These are phyloP conservation scores for Sporothrix dimorphospora DNA, from an alignment of 2,329 filamentous ascomycete genomes.

Conservation along the genomic window DNA sequence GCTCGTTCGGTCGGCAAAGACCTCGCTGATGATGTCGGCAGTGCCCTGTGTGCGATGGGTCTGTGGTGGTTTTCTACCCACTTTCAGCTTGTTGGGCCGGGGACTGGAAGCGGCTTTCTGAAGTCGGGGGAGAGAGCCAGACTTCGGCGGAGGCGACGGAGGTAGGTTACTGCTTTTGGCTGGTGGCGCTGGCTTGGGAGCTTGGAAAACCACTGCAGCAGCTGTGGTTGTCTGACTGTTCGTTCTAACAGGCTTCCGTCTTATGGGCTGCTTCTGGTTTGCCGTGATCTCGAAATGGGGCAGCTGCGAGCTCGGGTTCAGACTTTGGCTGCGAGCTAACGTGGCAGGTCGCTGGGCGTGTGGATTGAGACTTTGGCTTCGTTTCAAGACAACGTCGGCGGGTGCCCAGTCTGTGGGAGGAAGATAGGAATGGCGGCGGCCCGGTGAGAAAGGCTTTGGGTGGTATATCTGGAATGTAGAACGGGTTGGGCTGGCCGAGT, in stretches of 20 bases:
- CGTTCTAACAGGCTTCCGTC: constrained; percentile 10
- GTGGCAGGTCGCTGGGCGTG: constrained; percentile 1
- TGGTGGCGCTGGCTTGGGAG: neutral
- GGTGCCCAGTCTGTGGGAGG: constrained; percentile 32
- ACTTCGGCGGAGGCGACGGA: neutral
- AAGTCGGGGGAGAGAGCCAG: neutral
- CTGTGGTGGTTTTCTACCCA: constrained; percentile 33
- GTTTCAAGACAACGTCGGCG: constrained; percentile 32
- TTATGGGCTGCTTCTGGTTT: neutral
- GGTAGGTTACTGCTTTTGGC: neutral
- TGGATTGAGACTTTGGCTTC: constrained; percentile 29
- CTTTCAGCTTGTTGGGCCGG: constrained; percentile 10
- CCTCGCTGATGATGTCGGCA: constrained; percentile 29
- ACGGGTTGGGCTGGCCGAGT: constrained; percentile 57
- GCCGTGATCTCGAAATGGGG: constrained; percentile 27
- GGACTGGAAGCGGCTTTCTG: neutral
- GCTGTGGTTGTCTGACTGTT: neutral
- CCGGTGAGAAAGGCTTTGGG: constrained; percentile 47
- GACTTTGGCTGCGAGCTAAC: constrained; percentile 19
- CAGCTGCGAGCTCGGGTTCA: neutral
- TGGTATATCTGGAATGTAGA: constrained; percentile 49
- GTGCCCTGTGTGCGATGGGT: constrained; percentile 40
- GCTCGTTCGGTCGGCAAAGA: constrained; percentile 27
- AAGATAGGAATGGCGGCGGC: constrained; percentile 40
- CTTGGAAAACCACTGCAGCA: neutral